Percentiles rank a stretch among this genome's conserved stretches.
These are phyloP conservation scores for Schizochytrium sp. DNA, from an alignment of 108 stramenopile genomes.

Conservation along the genomic window DNA sequence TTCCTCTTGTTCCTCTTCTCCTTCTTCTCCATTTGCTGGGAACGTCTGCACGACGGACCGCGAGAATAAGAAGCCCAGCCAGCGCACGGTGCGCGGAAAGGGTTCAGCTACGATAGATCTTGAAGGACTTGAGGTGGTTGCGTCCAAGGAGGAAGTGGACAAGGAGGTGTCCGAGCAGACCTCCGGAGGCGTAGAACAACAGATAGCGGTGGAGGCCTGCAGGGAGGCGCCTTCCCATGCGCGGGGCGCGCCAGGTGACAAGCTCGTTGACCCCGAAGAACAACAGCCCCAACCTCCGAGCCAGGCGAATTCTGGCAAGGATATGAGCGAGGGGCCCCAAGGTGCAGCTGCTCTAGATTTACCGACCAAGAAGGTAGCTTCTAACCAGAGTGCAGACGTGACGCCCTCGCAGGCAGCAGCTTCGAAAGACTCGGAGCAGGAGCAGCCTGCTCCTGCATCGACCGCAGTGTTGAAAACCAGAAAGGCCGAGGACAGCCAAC, in stretches of 20 bases:
- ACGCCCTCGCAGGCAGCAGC: not conserved
- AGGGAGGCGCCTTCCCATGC: constrained; percentile 10
- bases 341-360: not conserved
- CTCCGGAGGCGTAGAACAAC: not conserved
- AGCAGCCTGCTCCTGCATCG: not conserved
- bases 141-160: not conserved
- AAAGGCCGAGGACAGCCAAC: no score
- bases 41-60: no score
- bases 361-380: no score
- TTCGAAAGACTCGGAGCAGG: not conserved
- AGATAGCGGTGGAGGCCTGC: not conserved
- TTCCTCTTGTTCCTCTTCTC: no score
- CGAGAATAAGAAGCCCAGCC: no score
- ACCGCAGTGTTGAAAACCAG: no score
- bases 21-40: no score
- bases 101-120: no score
- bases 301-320: not conserved
- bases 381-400: no score
- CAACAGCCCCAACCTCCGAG: not conserved
- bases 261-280: not conserved
- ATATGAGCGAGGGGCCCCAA: constrained; percentile 19
- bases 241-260: constrained; percentile 9
- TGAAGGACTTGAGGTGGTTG: not conserved
- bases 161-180: not conserved
- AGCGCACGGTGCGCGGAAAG: no score